Base-by-base conservation (phyloP, 805 yeast species). In the Zygosaccharomyces bailii region DNA sequence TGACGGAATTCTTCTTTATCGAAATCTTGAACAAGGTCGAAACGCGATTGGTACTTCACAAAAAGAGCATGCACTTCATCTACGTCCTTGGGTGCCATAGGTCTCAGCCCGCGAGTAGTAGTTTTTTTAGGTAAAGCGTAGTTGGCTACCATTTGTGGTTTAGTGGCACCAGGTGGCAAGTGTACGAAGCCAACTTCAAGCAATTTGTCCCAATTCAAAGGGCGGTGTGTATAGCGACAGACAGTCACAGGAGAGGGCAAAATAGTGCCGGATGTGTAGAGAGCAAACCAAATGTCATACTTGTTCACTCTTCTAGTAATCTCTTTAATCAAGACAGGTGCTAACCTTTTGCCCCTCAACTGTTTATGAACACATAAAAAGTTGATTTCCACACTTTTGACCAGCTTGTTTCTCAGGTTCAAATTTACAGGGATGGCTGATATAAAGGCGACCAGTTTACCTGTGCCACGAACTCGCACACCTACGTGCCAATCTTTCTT, bases 361-460 rank as follows among this genome's bases (percentile, higher is more conserved):
- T 91, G 87, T 68, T 93, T 93, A 69, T 93, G 99, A 39, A 93
- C 86, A 61, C 96, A 88, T 56, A 93, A 70, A 65, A 93, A 93
- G 67, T 93, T 93, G 69, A 93, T 88, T 61, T 93, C 98, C 18
- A 84, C 95, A 41, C 88, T 78, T 21, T 79, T 71, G 14, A 85
- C 65, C 3, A 59, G 65, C 2, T 74, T 71, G 19, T 72, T 74
- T 49, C 84, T 79, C 29, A 91, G 78, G 38, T 74, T 67, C 49
- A 93, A 69, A 17, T 71, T 73, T 10, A 85, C 74, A 1, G 99
- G 99, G 39, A 89, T 83, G 6, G 95, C 99, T 29, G 91, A 79
- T 55, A 93, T 93, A 59, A 91, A 93, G 0, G 95, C 97, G 41
- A 93, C 90, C 51, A 93, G 73, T 63, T 86, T 84, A 1, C 82